Conservation (phyloP, 257 asterid species). For the Solanum corneliomulleri region DNA sequence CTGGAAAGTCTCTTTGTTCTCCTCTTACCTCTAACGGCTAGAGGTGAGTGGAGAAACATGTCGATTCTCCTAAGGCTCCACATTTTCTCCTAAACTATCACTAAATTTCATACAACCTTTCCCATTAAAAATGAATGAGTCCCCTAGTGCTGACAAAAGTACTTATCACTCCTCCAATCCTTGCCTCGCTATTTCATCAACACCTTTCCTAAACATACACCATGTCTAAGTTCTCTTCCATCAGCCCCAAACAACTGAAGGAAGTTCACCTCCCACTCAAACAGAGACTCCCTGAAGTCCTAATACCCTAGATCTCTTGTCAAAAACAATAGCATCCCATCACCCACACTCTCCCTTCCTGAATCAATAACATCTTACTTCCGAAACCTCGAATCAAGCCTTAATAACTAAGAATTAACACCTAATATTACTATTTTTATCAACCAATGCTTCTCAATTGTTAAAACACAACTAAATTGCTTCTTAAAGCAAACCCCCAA, state of each 20-base stretch:
- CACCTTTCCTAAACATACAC: neutral
- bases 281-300: neutral
- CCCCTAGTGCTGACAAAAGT: neutral
- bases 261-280: neutral
- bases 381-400: neutral
- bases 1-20: neutral
- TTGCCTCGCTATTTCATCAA: neutral
- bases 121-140: neutral
- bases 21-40: neutral
- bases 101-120: neutral
- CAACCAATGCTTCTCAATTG: neutral
- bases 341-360: neutral
- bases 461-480: neutral
- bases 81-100: neutral
- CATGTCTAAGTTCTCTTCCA: neutral
- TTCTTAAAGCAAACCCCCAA: neutral
- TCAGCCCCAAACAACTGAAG: neutral
- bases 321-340: neutral
- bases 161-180: neutral
- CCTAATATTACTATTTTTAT: neutral
- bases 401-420: neutral
- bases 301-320: neutral
- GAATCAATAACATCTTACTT: neutral
- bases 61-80: neutral
- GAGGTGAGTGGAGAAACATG: neutral